These are phyloP conservation scores for Tolypocladium amazonense DNA, from an alignment of 2,329 filamentous ascomycete species.

Conservation along the genomic window DNA sequence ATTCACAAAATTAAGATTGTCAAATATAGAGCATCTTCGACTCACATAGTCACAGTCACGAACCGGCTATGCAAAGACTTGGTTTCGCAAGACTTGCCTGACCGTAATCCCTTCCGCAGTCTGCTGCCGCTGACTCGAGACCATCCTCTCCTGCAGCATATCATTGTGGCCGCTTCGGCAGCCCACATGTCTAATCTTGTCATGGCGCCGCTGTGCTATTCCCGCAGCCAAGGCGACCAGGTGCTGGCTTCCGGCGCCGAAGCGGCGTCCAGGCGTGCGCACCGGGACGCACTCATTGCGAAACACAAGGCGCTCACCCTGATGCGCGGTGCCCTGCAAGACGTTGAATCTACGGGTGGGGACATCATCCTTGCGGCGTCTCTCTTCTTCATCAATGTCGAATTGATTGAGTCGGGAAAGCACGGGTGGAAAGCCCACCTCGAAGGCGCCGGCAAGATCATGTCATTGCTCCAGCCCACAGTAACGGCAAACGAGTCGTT, in stretches of 20 bases:
- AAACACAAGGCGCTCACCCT: slow-evolving; percentile 33
- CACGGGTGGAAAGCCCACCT: slow-evolving; percentile 37
- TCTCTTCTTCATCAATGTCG: slow-evolving; percentile 38
- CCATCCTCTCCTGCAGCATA: slow-evolving; percentile 32
- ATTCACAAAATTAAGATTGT: not conserved
- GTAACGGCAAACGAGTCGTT: slow-evolving; percentile 22
- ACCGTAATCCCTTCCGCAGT: slow-evolving; percentile 34
- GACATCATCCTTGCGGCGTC: slow-evolving; percentile 34
- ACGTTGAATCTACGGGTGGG: slow-evolving; percentile 23
- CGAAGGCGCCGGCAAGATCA: slow-evolving; percentile 32
- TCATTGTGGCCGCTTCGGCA: slow-evolving; percentile 37
- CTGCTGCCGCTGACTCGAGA: slow-evolving; percentile 29
- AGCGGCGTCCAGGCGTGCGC: slow-evolving; percentile 14
- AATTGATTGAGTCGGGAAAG: slow-evolving; percentile 38
- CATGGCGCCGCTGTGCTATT: slow-evolving; percentile 16
- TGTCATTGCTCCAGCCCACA: slow-evolving; percentile 26
- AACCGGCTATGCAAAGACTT: slow-evolving; percentile 42
- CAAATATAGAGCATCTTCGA: not conserved
- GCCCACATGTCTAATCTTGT: slow-evolving; percentile 35
- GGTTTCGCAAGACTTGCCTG: slow-evolving; percentile 32
- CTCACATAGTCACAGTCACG: slow-evolving; percentile 25
- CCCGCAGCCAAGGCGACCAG: not conserved
- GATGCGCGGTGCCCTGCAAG: slow-evolving; percentile 27
- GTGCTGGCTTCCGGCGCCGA: slow-evolving; percentile 2
- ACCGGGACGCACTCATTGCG: slow-evolving; percentile 33